Evolutionary conservation across 2,329 filamentous ascomycete genomes (phyloP).

Genomic region (Fusarium sp.): DNA sequence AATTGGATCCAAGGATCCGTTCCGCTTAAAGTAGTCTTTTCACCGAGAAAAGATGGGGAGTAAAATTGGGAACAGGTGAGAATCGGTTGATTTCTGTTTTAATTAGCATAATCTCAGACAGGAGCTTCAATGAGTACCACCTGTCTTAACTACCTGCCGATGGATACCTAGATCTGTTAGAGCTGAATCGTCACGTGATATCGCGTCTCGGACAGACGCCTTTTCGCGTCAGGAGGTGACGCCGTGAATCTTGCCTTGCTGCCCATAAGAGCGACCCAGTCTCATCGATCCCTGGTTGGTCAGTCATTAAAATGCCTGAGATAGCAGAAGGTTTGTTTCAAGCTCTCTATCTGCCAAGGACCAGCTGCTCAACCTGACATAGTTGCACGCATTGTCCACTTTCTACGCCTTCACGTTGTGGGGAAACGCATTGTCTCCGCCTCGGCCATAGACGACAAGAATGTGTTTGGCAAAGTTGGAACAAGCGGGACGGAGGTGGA

Average conservation of each 20-base stretch:
- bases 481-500: conserved; percentile 84
- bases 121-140: too few relatives aligned
- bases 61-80: too few relatives aligned
- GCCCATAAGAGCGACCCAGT: not conserved
- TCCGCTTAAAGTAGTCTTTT: too few relatives aligned
- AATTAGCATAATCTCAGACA: too few relatives aligned
- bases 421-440: conserved; percentile 84
- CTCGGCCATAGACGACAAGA: conserved; percentile 82
- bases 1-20: not conserved
- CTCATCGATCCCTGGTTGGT: not conserved
- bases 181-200: conserved; percentile 42
- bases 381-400: conserved; percentile 91
- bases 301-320: conserved; percentile 68
- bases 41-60: too few relatives aligned
- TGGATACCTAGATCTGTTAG: too few relatives aligned
- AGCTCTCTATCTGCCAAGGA: conserved; percentile 2
- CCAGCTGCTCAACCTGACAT: conserved; percentile 14
- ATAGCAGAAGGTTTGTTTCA: conserved; percentile 70
- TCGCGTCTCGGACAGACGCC: conserved; percentile 33
- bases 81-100: too few relatives aligned
- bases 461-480: conserved; percentile 92
- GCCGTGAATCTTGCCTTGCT: conserved; percentile 15
- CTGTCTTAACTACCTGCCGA: too few relatives aligned
- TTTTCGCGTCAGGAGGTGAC: conserved; percentile 19
- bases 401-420: conserved; percentile 85